These are phyloP conservation scores for Venturia asperata DNA, from an alignment of 2,329 filamentous ascomycete genomes.

Conservation along the genomic window DNA sequence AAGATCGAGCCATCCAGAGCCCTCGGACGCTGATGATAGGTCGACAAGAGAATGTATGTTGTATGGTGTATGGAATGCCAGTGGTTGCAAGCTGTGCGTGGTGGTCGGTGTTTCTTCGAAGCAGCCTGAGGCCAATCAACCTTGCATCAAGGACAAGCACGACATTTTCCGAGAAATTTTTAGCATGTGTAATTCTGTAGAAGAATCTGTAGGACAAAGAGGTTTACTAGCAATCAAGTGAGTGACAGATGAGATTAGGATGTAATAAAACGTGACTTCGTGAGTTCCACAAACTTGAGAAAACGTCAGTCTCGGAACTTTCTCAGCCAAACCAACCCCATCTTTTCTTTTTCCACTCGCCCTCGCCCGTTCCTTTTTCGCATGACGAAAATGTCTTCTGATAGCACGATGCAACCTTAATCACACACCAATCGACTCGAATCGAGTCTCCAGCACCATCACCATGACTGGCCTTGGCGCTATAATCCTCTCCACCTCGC, in stretches of 20 bases:
- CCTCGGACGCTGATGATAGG: too few relatives aligned
- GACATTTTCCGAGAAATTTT: too few relatives aligned
- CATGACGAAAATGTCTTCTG: too few relatives aligned
- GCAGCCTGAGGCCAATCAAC: too few relatives aligned
- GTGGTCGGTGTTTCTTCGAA: too few relatives aligned
- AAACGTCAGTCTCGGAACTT: background rate
- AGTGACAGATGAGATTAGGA: background rate
- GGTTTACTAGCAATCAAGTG: too few relatives aligned
- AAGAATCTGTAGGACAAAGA: too few relatives aligned
- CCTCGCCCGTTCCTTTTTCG: background rate
- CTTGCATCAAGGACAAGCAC: background rate
- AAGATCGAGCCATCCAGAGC: too few relatives aligned
- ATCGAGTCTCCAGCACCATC: background rate
- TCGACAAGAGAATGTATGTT: too few relatives aligned
- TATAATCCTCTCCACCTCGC: constrained; percentile 28
- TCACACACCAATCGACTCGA: background rate
- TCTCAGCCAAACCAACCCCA: background rate
- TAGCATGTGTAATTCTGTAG: background rate
- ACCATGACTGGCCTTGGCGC: constrained; percentile 9
- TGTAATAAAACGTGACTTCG: background rate
- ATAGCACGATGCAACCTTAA: background rate
- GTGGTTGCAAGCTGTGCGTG: too few relatives aligned
- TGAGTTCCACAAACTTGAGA: background rate
- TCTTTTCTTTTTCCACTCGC: background rate
- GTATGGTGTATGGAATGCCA: too few relatives aligned